Evolutionary conservation across 768 basidiomycete genomes (phyloP), one percentile per base, ranked within the genome.

Genomic region (Lactarius sanguifluus): DNA sequence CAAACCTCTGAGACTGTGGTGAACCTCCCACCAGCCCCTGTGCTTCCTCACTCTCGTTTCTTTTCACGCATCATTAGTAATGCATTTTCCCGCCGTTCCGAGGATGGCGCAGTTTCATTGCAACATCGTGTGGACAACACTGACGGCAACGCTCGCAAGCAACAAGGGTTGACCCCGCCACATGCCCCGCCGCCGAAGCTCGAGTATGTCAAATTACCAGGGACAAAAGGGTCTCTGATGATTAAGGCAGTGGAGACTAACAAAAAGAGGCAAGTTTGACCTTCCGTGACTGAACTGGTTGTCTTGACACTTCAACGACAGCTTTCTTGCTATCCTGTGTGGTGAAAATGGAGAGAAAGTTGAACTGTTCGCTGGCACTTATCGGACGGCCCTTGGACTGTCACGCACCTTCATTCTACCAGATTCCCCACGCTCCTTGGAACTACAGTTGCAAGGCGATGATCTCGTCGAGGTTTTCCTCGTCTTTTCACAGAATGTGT

Each of bases 401-500:
- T 95, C 93, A n/a, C 85, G 94, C 54, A 96, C 94, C 1, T 96
- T 96, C 75, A 95, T 96, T 69, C 80, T 96, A 43, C 94, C 94
- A 0, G 94, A 96, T 73, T 94, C 93, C 15, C 94, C 94, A 3
- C 84, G 90, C 32, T 91, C 91, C 3, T 79, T 96, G 59, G 94
- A 95, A 74, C 80, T 96, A 25, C 88, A 96, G 75, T 79, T 96
- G 13, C 94, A 96, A 76, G 94, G 94, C 7, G 94, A 96, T 73
- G 94, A 96, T 72, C 83, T 96, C 3, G 92, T 95, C 5, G 94
- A 96, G 75, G 88, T 96, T 9, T 96, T 94, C 75, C 82, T 96
- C 34, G 90, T 96, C 4, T 96, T 96, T 74, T 85, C 88, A 2
- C 92, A 95, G 74, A 95, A 94, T 69, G 91, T 96, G 34, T 96